Evolutionary conservation across 2,329 filamentous ascomycete genomes (phyloP), one percentile per base, ranked within the genome.

Genomic region (Mycogone perniciosa): DNA sequence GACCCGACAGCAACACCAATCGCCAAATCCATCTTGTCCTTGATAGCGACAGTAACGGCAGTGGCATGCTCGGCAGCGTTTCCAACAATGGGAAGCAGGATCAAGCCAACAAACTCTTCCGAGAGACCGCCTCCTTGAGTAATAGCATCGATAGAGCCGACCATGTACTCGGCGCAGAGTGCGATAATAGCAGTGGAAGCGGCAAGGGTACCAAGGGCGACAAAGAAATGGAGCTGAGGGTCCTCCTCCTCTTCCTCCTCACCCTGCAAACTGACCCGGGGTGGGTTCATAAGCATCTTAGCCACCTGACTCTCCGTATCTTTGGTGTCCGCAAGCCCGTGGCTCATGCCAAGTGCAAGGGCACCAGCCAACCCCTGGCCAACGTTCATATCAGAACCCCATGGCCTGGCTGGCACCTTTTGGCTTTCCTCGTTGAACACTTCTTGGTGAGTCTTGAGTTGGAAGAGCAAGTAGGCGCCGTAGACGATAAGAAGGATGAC

Each of bases 401-500:
- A 75, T 2, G 76, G 77, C 60, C 70, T 76, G 37, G 70, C 88
- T 3, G 84, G 80, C 0, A 87, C 85, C 67, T 96, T 96, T 59
- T 88, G 77, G 57, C 85, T 88, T 33, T 88, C 82, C 47, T 82
- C 82, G 64, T 86, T 89, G 75, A 95, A 96, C 65, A 95, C 84
- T 7, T 74, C 74, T 27, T 79, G 76, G 67, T 96, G 91, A 0
- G 91, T 91, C 66, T 89, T 88, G 53, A 97, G 82, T 68, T 96
- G 92, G 75, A 96, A 96, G 68, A 88, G 78, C 2, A 97, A 82
- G 62, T 95, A 96, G 51, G 81, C 86, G 45, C 70, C 82, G 66
- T 96, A 97, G 7, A 95, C 86, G 43, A 95, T 65, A 1, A 97
- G 77, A 4, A 96, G 77, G 55, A 96, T 90, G 54, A 96, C 72